Evolutionary conservation across 2,329 filamentous ascomycete species (phyloP), one percentile per base, ranked within the genome.

Genomic region (Fusarium coicis): DNA sequence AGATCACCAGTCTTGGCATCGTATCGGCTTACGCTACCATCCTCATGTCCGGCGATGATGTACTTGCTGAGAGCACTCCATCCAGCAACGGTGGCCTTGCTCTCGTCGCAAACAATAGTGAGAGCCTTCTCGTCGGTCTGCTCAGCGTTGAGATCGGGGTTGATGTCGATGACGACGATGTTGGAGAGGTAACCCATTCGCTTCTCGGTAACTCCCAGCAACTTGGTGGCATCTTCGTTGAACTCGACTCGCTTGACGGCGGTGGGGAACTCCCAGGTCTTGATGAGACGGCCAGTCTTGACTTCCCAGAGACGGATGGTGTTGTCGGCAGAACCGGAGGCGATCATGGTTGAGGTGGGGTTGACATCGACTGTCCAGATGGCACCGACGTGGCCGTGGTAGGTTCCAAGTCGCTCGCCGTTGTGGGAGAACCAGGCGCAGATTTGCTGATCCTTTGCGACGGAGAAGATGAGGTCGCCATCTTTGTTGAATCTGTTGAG

Each of bases 341-440:
- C 96, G 81, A 98, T 92, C 81, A 99, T 90, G 79, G 93, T 94
- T 74, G 93, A 93, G 79, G 95, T 95, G 75, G 96, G 95, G 86
- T 97, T 94, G 81, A 97, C 93, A 82, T 99, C 96, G 84, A 99
- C 93, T 72, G 96, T 98, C 96, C 96, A 99, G 87, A 99, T 93
- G 79, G 96, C 96, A 85, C 96, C 96, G 84, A 97, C 93, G 86
- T 99, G 96, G 83, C 96, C 96, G 82, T 94, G 92, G 87, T 98
- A 99, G 79, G 96, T 96, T 80, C 96, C 96, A 80, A 98, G 90
- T 80, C 96, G 93, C 88, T 99, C 96, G 86, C 96, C 96, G 85
- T 99, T 99, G 87, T 97, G 95, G 75, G 95, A 93, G 86, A 91
- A 98, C 96, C 96, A 99, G 75, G 91, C 96, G 88, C 96, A 97